Evolutionary conservation across 495 filamentous ascomycete genomes (phyloP).

Genomic region (Aspergillus ellipticus): DNA sequence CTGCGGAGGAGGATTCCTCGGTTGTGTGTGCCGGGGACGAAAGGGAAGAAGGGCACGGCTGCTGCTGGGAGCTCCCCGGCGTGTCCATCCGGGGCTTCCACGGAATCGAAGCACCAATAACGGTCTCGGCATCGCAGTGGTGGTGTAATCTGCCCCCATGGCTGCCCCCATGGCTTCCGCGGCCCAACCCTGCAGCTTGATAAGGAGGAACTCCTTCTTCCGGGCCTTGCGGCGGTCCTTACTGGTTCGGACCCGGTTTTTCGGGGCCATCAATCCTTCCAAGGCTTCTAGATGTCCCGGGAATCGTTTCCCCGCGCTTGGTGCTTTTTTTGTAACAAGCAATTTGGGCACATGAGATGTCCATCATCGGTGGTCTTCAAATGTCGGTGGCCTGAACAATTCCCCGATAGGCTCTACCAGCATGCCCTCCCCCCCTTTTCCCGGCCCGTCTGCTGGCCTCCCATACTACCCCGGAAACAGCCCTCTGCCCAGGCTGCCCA

Average conservation of each 20-base stretch:
- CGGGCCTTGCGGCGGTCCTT: constrained; percentile 6
- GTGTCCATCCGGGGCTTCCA: neutral
- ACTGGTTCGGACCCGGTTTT: neutral
- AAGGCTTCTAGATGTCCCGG: neutral
- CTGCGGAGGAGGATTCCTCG: neutral
- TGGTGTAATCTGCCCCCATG: constrained; percentile 20
- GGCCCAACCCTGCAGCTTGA: neutral
- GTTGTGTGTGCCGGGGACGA: neutral
- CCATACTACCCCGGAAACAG: neutral
- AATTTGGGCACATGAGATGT: neutral
- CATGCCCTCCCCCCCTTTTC: neutral
- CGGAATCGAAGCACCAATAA: constrained; percentile 18
- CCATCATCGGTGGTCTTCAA: neutral
- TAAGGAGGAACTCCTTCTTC: neutral
- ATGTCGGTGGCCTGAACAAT: constrained; percentile 3
- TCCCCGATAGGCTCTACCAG: neutral
- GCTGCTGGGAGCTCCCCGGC: constrained; percentile 6
- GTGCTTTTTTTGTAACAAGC: neutral
- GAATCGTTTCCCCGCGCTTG: neutral
- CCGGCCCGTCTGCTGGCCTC: neutral
- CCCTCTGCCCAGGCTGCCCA: neutral
- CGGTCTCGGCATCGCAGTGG: constrained; percentile 21
- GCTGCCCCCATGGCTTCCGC: neutral
- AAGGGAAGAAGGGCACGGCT: neutral
- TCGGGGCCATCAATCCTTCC: constrained; percentile 2